Evolutionary conservation across 306 rosid species (phyloP).

Genomic region (Quercus glauca): DNA sequence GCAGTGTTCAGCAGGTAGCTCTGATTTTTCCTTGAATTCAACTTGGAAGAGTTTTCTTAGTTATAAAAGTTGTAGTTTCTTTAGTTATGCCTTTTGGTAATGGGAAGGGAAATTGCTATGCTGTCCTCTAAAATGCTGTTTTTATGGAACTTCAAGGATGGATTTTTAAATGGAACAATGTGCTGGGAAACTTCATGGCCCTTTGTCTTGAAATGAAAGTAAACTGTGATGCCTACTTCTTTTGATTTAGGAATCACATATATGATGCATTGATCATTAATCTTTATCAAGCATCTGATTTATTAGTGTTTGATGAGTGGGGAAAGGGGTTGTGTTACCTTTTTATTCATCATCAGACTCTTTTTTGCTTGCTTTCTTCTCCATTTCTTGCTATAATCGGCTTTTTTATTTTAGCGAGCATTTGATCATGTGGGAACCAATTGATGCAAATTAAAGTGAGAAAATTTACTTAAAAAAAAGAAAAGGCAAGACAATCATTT

Average conservation of each 20-base stretch:
- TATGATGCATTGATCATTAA: background rate
- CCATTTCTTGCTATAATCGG: background rate
- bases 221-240: background rate
- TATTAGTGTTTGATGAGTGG: too few species aligned
- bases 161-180: background rate
- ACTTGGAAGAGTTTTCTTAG: background rate
- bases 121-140: background rate
- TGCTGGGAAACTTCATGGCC: background rate
- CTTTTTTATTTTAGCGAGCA: background rate
- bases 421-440: too few species aligned
- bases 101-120: background rate
- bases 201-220: background rate
- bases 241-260: background rate
- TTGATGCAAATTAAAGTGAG: too few species aligned
- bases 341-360: background rate
- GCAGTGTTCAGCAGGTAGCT: conserved; percentile 76
- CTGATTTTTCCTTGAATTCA: background rate
- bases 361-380: background rate
- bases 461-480: too few species aligned
- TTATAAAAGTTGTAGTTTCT: background rate
- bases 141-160: background rate
- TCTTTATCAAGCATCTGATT: too few species aligned
- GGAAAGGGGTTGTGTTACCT: too few species aligned
- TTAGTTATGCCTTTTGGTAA: background rate
- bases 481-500: too few species aligned